Percentiles rank a stretch among this genome's conserved stretches.
Conservation (phyloP, 1,284 basidiomycete species). For the Fistulinella cinereoalba region DNA sequence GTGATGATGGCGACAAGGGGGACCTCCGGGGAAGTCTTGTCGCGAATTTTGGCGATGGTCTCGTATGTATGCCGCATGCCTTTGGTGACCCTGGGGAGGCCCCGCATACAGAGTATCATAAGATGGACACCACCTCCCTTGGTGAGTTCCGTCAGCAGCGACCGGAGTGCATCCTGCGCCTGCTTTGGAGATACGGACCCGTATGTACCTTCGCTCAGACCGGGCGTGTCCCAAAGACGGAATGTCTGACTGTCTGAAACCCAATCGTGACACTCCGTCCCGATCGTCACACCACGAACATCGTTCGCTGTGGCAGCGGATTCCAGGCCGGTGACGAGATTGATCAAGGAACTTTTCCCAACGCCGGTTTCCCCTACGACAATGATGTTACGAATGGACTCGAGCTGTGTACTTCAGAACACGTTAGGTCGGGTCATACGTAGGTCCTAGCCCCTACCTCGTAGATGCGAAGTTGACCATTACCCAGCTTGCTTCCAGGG, state of each 20-base stretch:
- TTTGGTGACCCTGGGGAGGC: conserved; percentile 26
- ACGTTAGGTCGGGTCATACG: conserved; percentile 7
- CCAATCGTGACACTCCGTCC: conserved; percentile 25
- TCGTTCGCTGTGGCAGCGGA: conserved; percentile 28
- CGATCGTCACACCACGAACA: conserved; percentile 30
- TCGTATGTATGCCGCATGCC: conserved; percentile 32
- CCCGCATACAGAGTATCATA: conserved; percentile 33
- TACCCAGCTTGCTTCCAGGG: background rate
- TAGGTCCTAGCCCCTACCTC: conserved; percentile 5
- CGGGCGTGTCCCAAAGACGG: conserved; percentile 36
- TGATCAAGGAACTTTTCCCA: conserved; percentile 34
- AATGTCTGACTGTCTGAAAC: conserved; percentile 19
- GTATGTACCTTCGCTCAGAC: conserved; percentile 29
- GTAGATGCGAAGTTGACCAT: conserved; percentile 9
- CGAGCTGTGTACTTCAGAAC: conserved; percentile 9
- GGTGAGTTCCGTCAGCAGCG: conserved; percentile 25
- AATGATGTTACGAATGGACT: conserved; percentile 30
- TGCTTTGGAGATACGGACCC: conserved; percentile 26
- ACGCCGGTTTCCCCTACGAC: conserved; percentile 31
- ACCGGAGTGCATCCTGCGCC: conserved; percentile 28
- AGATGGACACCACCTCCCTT: conserved; percentile 29
- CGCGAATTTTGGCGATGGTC: conserved; percentile 22
- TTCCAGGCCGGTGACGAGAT: conserved; percentile 24
- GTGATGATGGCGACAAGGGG: conserved; percentile 33
- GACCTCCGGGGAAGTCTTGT: conserved; percentile 14